Percentiles rank a stretch among this genome's conserved stretches.
Evolutionary conservation across 306 rosid species (phyloP).

Genomic region (Cicer cuneatum): DNA sequence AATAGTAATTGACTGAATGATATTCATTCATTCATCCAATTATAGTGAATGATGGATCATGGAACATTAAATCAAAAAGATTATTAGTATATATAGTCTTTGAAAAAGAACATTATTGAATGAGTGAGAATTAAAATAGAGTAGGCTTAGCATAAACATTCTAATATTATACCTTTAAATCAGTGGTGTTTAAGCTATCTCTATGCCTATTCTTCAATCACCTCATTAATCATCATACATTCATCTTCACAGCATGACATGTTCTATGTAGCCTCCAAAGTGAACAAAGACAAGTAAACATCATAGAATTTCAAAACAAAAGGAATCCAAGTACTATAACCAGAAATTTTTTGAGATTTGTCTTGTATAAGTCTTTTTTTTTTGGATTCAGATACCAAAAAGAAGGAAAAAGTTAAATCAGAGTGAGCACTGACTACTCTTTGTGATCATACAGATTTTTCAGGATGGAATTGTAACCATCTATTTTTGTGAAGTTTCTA

Average conservation of each 20-base stretch:
- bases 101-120: conserved; percentile 38
- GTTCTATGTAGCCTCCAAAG: conserved; percentile 45
- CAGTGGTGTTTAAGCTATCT: conserved; percentile 50
- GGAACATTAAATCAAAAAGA: conserved; percentile 19
- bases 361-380: conserved; percentile 24
- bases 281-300: conserved; percentile 46
- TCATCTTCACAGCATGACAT: conserved; percentile 38
- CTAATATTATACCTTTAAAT: conserved; percentile 22
- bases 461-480: conserved; percentile 51
- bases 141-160: conserved; percentile 43
- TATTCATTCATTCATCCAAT: neutral
- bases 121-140: conserved; percentile 31
- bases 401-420: conserved; percentile 14
- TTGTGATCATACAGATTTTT: conserved; percentile 10
- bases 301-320: conserved; percentile 38
- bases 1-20: conserved; percentile 11
- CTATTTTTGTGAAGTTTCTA: conserved; percentile 44
- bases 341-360: conserved; percentile 34
- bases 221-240: conserved; percentile 45
- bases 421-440: neutral
- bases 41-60: conserved; percentile 14
- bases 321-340: conserved; percentile 29
- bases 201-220: conserved; percentile 33
- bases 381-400: conserved; percentile 32
- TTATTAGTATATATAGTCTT: neutral